Conservation (phyloP, 2,329 filamentous ascomycete genomes). For the Curvularia lunata region DNA sequence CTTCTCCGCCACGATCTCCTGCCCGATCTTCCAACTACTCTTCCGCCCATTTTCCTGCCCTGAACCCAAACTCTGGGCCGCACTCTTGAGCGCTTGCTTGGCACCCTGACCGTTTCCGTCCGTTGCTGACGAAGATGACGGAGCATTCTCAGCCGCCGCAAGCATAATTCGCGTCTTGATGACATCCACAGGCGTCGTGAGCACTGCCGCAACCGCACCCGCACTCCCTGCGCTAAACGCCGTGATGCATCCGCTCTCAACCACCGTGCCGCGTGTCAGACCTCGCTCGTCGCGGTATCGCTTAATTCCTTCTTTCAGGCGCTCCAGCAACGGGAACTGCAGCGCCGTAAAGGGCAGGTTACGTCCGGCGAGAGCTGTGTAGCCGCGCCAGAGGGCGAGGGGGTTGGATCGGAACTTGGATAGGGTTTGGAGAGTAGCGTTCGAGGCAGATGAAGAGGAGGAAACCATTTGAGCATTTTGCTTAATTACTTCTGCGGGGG, state of each 20-base stretch:
- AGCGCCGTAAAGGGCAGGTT: conserved; percentile 88
- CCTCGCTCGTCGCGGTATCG: conserved; percentile 51
- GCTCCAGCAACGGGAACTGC: conserved; percentile 87
- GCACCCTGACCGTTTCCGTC: background rate
- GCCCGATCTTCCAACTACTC: conserved; percentile 64
- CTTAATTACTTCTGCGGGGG: conserved; percentile 89
- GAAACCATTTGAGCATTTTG: conserved; percentile 88
- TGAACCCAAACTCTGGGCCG: background rate
- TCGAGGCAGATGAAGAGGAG: conserved; percentile 31
- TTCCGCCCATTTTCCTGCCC: conserved; percentile 23
- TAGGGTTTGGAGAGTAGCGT: conserved; percentile 64
- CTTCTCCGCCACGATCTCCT: conserved; percentile 68
- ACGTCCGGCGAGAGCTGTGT: conserved; percentile 78
- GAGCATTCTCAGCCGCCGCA: conserved; percentile 44
- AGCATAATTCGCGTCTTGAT: conserved; percentile 92
- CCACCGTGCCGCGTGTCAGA: conserved; percentile 53
- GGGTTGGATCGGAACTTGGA: conserved; percentile 62
- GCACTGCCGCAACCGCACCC: conserved; percentile 74
- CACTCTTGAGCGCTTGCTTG: background rate
- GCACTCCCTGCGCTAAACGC: conserved; percentile 75
- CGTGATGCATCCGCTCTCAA: conserved; percentile 74
- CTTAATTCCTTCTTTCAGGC: conserved; percentile 63
- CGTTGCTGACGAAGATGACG: background rate
- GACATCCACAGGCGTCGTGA: conserved; percentile 91
- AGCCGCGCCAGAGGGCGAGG: conserved; percentile 69